Base-by-base conservation (phyloP, 2,329 filamentous ascomycete species). In the Nothophoma quercina region DNA sequence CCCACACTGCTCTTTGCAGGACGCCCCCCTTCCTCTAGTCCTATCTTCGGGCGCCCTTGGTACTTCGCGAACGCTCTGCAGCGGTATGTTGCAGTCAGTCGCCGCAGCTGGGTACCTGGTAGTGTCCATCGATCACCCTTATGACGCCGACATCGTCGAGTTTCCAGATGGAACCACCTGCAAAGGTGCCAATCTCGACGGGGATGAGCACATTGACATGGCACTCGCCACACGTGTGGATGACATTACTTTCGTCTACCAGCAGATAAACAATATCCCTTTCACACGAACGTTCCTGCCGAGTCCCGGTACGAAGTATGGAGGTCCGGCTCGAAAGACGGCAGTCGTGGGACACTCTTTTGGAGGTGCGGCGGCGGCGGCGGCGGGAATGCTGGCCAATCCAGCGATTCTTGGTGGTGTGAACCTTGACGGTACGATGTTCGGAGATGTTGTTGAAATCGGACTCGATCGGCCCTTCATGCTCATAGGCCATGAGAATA, bases 111-210 rank as follows among this genome's bases (percentile, higher is more conserved):
- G 81, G 0, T 81, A 77, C 43, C 58, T 76, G 0, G 78, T 83
- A 3, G 63, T 82, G 13, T 74, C 79, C 0, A 67, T 83, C 12
- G 81, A 83, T 40, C 81, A 83, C 25, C 74, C 80, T 0, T 81
- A 79, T 49, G 81, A 84, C 30, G 71, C 77, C 0, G 58, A 68
- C 1, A 63, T 80, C 8, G 76, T 84, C n/a, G 77, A 82, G 53
- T 82, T 80, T n/a, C 77, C 79, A 0, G 67, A 81, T 47, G 79
- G 65, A 3, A 68, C 69, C 1, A 49, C 75, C 25, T 32, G 68
- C 21, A 39, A 43, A 10, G 67, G 74, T 1, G 46, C 62, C 10
- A 58, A 58, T 38, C 68, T 68, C 40, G 58, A 54, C 22, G 65
- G 49, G 48, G 62, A 67, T 28, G 56, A 50, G 0, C 59, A 65